These are phyloP conservation scores for Diaporthe capsici DNA, from an alignment of 2,329 filamentous ascomycete genomes.

Conservation along the genomic window DNA sequence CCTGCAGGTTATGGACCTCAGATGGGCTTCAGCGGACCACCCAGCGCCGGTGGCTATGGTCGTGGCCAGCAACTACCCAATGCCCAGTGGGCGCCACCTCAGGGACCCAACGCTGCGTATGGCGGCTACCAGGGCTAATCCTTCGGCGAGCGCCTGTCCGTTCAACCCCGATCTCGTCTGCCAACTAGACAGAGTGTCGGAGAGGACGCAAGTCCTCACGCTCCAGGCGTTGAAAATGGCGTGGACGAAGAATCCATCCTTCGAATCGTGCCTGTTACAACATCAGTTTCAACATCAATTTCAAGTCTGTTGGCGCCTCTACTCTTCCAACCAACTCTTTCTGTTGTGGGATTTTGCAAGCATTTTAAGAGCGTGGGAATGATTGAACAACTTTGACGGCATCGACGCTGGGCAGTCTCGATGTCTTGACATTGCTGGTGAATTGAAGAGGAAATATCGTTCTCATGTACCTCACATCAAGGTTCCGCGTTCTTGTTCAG, in stretches of 20 bases:
- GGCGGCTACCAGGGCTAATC: constrained; percentile 74
- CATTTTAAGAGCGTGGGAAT: constrained; percentile 35
- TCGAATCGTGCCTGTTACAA: neutral
- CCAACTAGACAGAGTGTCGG: neutral
- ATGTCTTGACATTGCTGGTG: constrained; percentile 13
- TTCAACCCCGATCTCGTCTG: neutral
- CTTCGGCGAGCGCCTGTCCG: neutral
- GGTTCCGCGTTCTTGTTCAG: constrained; percentile 23
- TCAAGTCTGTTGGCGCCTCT: constrained; percentile 10
- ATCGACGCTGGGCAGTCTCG: constrained; percentile 28
- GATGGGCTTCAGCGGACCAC: constrained; percentile 79
- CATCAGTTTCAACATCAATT: constrained; percentile 14
- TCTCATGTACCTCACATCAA: constrained; percentile 30
- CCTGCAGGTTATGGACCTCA: constrained; percentile 76
- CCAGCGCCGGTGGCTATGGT: constrained; percentile 87
- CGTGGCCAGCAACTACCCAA: constrained; percentile 77
- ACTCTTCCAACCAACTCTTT: constrained; percentile 24
- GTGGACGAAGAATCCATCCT: neutral
- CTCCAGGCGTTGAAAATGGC: neutral
- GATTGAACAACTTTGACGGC: constrained; percentile 30
- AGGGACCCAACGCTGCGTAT: constrained; percentile 72
- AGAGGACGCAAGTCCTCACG: neutral
- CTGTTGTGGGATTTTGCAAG: constrained; percentile 31
- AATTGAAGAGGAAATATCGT: constrained; percentile 7
- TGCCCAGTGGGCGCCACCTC: constrained; percentile 65